Conservation (phyloP, 129 eudicot species). For the Gnaphalium uliginosum region DNA sequence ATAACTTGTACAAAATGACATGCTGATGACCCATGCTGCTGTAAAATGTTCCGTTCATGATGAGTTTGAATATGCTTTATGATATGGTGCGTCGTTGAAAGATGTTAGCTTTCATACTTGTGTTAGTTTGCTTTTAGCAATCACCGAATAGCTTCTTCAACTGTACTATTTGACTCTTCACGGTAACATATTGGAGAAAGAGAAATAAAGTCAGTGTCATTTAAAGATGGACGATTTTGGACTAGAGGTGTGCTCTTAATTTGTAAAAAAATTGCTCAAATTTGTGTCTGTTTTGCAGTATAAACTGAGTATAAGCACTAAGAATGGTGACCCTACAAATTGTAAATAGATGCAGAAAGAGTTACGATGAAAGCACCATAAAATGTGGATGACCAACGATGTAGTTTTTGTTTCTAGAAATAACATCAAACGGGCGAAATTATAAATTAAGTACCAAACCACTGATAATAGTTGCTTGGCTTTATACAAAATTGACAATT, state of each 20-base stretch:
- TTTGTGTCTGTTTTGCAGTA: background rate
- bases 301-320: background rate
- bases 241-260: background rate
- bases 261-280: background rate
- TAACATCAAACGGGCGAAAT: background rate
- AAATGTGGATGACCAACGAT: too few relatives aligned
- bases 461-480: background rate
- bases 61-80: slow-evolving; percentile 11
- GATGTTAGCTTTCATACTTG: background rate
- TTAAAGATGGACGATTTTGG: too few relatives aligned
- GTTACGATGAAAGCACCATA: background rate
- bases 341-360: background rate
- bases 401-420: background rate
- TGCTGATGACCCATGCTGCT: slow-evolving; percentile 5
- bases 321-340: background rate
- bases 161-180: background rate
- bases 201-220: background rate
- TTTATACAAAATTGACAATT: background rate
- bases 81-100: slow-evolving; percentile 13
- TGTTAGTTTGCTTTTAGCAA: background rate
- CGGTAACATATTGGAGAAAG: background rate
- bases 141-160: background rate
- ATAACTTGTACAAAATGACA: background rate
- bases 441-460: background rate
- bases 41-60: background rate